These are phyloP conservation scores for Camelina sativa DNA, from an alignment of 345 rosid genomes.

Conservation along the genomic window DNA sequence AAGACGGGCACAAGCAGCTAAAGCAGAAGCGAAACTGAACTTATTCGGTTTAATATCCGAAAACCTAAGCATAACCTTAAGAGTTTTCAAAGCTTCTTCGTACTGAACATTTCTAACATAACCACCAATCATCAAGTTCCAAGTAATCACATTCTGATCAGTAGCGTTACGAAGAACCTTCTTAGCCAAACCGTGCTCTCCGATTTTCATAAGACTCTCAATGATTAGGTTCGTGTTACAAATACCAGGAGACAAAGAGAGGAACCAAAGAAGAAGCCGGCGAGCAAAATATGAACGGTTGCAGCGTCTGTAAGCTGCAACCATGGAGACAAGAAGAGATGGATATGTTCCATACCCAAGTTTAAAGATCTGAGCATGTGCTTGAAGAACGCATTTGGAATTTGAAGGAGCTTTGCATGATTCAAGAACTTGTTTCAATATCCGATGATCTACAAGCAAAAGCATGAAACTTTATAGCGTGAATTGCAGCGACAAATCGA, in stretches of 20 bases:
- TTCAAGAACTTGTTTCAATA: conserved; percentile 50
- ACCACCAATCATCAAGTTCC: conserved; percentile 84
- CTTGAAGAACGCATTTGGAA: conserved; percentile 49
- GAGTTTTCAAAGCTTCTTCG: conserved; percentile 58
- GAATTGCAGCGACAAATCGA: neutral
- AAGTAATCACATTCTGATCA: conserved; percentile 60
- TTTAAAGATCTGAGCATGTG: conserved; percentile 60
- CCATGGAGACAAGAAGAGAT: conserved; percentile 52
- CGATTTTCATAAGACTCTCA: conserved; percentile 53
- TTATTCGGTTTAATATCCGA: conserved; percentile 61
- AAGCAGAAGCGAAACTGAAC: conserved; percentile 67
- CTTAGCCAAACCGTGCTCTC: conserved; percentile 61
- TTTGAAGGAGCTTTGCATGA: conserved; percentile 53
- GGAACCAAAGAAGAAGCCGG: conserved; percentile 51
- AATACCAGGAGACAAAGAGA: conserved; percentile 44
- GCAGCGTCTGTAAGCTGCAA: conserved; percentile 59
- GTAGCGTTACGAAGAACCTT: conserved; percentile 58
- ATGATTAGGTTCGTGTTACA: conserved; percentile 54
- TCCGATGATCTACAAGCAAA: conserved; percentile 47
- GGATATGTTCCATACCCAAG: conserved; percentile 67
- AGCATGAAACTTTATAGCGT: neutral
- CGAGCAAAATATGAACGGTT: conserved; percentile 45
- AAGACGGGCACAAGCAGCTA: conserved; percentile 72
- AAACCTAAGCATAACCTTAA: conserved; percentile 55
- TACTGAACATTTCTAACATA: conserved; percentile 59